Evolutionary conservation across 305 asterid genomes (phyloP).

Genomic region (Fraxinus baroniana): DNA sequence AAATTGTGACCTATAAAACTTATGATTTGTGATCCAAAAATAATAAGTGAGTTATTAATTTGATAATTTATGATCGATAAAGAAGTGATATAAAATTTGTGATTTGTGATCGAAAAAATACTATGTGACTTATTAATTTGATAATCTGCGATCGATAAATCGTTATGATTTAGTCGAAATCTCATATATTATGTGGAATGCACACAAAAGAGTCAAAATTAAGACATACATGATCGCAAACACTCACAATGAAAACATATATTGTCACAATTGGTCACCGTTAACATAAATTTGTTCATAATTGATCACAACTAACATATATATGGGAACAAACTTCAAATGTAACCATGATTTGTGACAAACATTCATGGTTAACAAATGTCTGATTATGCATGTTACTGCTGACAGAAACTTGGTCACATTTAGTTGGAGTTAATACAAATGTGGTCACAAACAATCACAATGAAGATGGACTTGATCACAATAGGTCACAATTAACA

Average conservation of each 20-base stretch:
- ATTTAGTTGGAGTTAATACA: no score
- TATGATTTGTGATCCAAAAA: not conserved
- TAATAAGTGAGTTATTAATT: not conserved
- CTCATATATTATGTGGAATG: not conserved
- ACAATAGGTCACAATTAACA: not conserved
- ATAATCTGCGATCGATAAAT: no score
- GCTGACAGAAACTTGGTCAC: not conserved
- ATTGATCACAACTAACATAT: no score
- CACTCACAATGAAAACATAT: no score
- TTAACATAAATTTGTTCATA: no score
- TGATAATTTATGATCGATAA: not conserved
- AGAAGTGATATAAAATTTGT: not conserved
- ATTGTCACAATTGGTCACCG: no score
- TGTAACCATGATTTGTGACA: not conserved
- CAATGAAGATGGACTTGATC: not conserved
- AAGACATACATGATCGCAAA: no score
- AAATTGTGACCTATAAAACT: not conserved
- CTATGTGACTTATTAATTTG: no score
- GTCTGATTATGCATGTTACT: not conserved
- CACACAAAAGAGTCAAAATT: no score
- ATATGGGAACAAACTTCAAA: no score
- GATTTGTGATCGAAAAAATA: no score
- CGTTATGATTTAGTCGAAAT: not conserved
- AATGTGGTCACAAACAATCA: not conserved
- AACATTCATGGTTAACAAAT: not conserved